Evolutionary conservation across 176 grass and related monocot genomes (phyloP).

Genomic region (Rhynchospora breviuscula): DNA sequence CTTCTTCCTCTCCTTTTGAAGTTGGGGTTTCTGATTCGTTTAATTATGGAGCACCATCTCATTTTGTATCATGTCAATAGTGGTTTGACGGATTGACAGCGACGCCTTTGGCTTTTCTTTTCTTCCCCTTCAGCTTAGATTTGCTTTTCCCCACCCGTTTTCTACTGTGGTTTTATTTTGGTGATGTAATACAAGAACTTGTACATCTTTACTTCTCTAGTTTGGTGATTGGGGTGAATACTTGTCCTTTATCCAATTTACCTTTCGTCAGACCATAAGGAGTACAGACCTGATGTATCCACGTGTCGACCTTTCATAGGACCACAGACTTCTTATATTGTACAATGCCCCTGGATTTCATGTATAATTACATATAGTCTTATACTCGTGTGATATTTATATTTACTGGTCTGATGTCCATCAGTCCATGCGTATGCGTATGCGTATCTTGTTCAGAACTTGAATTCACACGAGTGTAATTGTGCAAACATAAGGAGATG

Average conservation of each 20-base stretch:
- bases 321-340: not conserved
- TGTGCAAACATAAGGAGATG: no score
- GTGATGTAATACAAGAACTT: not conserved
- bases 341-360: not conserved
- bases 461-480: no score
- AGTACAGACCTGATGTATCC: not conserved
- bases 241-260: not conserved
- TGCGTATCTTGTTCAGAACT: no score
- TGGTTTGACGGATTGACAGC: conserved; percentile 20
- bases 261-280: not conserved
- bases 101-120: conserved; percentile 21
- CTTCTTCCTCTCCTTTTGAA: not conserved
- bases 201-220: not conserved
- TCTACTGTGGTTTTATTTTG: conserved; percentile 7
- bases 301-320: not conserved
- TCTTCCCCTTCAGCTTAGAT: not conserved
- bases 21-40: not conserved
- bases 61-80: conserved; percentile 17
- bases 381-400: not conserved
- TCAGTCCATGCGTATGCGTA: no score
- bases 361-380: not conserved
- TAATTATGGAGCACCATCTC: not conserved
- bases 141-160: conserved; percentile 10
- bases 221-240: not conserved
- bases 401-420: not conserved